Base-by-base conservation (phyloP, 2,329 filamentous ascomycete genomes). In the Calonectria henricotiae region DNA sequence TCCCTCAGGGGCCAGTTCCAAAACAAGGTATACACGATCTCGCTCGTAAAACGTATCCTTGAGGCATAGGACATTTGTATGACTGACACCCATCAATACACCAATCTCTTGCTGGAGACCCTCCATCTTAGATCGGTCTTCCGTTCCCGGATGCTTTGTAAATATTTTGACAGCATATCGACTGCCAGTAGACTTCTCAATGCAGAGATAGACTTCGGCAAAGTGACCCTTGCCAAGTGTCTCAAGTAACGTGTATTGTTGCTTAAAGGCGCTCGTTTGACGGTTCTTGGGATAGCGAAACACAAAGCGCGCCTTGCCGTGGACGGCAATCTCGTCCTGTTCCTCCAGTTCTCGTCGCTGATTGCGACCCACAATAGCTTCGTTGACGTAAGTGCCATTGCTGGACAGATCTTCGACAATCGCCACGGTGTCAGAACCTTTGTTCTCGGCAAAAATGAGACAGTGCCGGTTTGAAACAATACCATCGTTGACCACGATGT, bases 301-400 rank as follows among this genome's bases (percentile, higher is more conserved):
- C 67, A 97, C 90, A 82, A 97, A 99, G 25, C 94, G 91, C 9
- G 94, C 94, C 79, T 94, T 92, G 77, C 94, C 91, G 60, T 97
- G 87, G 37, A 99, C 91, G 7, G 93, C 93, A 62, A 99, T 93
- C 81, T 98, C 95, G 75, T 99, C 96, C 43, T 93, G 91, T 76
- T 98, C 94, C 76, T 95, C 88, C 32, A 99, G 87, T 80, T 98
- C 94, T 69, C 96, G 90, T 65, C 94, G 89, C 82, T 98, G 94
- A 82, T 99, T 99, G 62, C 96, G 92, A 27, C 96, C 96, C 27
- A 99, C 90, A 35, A 97, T 88, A 17, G 92, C 92, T 77, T 98
- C 95, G 79, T 98, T 98, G 76, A 99, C 92, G 80, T 95, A 99
- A 0, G 97, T 99, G 62, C 96, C 96, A 80, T 99, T 99, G 79